Evolutionary conservation across 1,284 basidiomycete species (phyloP).

Genomic region (Athelia psychrophila): DNA sequence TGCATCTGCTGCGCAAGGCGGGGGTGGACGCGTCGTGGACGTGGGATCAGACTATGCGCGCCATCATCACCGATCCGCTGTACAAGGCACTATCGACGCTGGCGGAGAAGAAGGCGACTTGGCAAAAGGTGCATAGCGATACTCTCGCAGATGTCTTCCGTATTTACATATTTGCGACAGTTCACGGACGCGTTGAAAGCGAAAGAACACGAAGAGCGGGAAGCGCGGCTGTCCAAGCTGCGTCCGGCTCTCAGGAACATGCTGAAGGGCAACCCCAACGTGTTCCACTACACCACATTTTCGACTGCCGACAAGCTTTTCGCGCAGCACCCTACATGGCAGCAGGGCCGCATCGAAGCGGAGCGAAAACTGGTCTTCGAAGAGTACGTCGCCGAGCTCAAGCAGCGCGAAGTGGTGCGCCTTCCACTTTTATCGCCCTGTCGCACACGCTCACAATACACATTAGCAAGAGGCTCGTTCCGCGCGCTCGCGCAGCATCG

Average conservation of each 20-base stretch:
- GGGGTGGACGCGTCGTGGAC: conserved; percentile 92
- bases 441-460: conserved; percentile 4
- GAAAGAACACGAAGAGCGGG: conserved; percentile 78
- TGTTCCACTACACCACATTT: conserved; percentile 89
- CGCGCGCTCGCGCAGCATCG: conserved; percentile 70
- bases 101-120: conserved; percentile 92
- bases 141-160: not conserved
- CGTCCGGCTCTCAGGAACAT: conserved; percentile 83
- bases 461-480: conserved; percentile 74
- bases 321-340: conserved; percentile 84
- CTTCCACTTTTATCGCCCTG: conserved; percentile 1
- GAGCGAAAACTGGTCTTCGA: conserved; percentile 87
- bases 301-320: conserved; percentile 83
- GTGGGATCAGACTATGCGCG: conserved; percentile 98
- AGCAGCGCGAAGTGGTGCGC: conserved; percentile 81
- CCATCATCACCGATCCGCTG: conserved; percentile 95
- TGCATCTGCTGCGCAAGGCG: conserved; percentile 83
- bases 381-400: conserved; percentile 83
- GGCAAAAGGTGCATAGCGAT: conserved; percentile 69
- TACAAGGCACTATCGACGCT: conserved; percentile 94
- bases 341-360: conserved; percentile 76
- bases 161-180: conserved; percentile 35
- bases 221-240: conserved; percentile 76
- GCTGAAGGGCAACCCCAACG: conserved; percentile 79
- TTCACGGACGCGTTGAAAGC: conserved; percentile 64